Conservation (phyloP, 192 early-diverging fungal genomes). For the Linnemannia hyalina region DNA sequence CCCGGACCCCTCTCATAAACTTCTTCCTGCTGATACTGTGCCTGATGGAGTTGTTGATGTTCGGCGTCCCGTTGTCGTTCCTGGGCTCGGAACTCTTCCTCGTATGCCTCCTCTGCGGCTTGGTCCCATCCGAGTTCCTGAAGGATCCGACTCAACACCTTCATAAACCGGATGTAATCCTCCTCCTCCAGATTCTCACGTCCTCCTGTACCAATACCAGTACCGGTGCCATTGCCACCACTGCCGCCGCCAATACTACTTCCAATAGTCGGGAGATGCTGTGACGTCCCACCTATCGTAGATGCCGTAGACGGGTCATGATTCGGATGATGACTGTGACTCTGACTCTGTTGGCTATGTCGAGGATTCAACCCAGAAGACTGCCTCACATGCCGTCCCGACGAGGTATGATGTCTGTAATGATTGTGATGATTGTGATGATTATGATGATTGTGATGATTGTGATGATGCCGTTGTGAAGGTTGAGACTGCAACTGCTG, state of each 20-base stretch:
- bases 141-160: conserved; percentile 61
- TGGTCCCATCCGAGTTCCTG: conserved; percentile 59
- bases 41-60: background rate
- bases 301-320: conserved; percentile 33
- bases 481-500: background rate
- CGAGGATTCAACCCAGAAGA: conserved; percentile 15
- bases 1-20: background rate
- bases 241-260: background rate
- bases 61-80: conserved; percentile 18
- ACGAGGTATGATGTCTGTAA: conserved; percentile 10
- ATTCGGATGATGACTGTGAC: background rate
- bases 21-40: background rate
- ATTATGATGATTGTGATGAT: conserved; percentile 5
- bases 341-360: background rate
- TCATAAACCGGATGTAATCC: conserved; percentile 67
- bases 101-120: conserved; percentile 33
- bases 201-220: background rate
- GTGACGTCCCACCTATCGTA: background rate
- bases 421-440: conserved; percentile 14
- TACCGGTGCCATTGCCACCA: background rate
- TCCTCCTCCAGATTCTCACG: conserved; percentile 45
- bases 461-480: background rate
- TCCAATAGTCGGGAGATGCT: background rate
- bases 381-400: conserved; percentile 8
- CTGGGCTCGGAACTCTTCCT: conserved; percentile 31